Conservation (phyloP, 352 stramenopile genomes). For the Phytophthora cryptogea region DNA sequence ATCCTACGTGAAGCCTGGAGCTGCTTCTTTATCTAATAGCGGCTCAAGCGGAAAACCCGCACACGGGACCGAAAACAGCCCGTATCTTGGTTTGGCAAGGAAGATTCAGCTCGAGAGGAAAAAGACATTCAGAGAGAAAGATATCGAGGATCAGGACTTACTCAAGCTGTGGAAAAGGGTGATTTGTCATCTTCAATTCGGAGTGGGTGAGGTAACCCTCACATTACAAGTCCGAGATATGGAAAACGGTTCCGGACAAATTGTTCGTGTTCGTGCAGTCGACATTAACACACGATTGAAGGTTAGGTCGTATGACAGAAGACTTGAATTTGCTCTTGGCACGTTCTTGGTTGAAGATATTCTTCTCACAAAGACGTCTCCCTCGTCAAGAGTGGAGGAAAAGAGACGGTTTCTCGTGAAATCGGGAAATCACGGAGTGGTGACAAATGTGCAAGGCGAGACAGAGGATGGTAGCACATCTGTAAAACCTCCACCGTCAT, state of each 20-base stretch:
- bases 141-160: conserved; percentile 70
- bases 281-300: conserved; percentile 71
- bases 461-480: conserved; percentile 9
- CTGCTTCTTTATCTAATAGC: conserved; percentile 30
- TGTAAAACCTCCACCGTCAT: conserved; percentile 28
- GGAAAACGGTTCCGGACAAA: conserved; percentile 42
- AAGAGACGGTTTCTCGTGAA: conserved; percentile 65
- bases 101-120: conserved; percentile 45
- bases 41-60: conserved; percentile 23
- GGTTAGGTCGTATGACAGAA: conserved; percentile 68
- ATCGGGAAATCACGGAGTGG: conserved; percentile 51
- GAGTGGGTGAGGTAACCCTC: conserved; percentile 53
- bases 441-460: conserved; percentile 27
- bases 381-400: conserved; percentile 32
- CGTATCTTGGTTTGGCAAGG: conserved; percentile 43
- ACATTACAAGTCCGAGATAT: conserved; percentile 63
- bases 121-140: conserved; percentile 47
- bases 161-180: conserved; percentile 82
- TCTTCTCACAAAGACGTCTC: conserved; percentile 34
- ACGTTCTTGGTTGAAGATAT: conserved; percentile 81
- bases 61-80: conserved; percentile 33
- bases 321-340: conserved; percentile 71
- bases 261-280: conserved; percentile 54
- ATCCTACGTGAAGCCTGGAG: conserved; percentile 32
- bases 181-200: conserved; percentile 62